A percentile compares a stretch with the other conserved stretches of the same genome.
These are phyloP conservation scores for Aureobasidium sp. DNA, from an alignment of 2,329 filamentous ascomycete genomes.

Conservation along the genomic window DNA sequence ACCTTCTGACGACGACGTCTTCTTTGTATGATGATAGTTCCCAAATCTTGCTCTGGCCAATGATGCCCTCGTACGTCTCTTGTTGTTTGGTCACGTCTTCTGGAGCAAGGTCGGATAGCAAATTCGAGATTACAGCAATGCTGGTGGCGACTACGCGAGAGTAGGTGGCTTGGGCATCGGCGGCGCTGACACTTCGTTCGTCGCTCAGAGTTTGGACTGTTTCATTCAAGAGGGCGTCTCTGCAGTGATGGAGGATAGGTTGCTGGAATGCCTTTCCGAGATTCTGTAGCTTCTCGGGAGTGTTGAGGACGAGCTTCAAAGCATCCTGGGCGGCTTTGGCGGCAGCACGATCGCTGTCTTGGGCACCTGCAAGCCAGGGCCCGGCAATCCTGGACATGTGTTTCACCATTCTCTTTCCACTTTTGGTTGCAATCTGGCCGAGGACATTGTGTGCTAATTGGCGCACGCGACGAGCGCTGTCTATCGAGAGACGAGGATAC, in stretches of 20 bases:
- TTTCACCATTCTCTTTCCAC: conserved; percentile 76
- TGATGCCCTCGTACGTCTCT: conserved; percentile 57
- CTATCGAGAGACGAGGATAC: conserved; percentile 85
- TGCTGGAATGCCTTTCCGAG: conserved; percentile 78
- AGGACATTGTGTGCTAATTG: conserved; percentile 77
- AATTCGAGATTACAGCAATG: conserved; percentile 47
- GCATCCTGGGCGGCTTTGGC: conserved; percentile 71
- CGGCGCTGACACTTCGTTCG: conserved; percentile 71
- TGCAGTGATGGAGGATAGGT: conserved; percentile 75
- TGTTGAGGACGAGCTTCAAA: conserved; percentile 66
- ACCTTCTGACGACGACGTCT: conserved; percentile 47
- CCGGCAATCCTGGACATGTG: conserved; percentile 71
- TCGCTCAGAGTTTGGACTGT: conserved; percentile 79
- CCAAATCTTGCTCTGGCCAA: conserved; percentile 58
- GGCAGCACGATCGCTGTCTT: conserved; percentile 75
- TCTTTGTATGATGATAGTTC: conserved; percentile 51
- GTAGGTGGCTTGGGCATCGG: conserved; percentile 84
- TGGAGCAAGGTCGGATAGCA: conserved; percentile 39
- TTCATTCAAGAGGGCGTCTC: conserved; percentile 69
- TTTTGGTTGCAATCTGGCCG: conserved; percentile 50
- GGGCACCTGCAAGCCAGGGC: conserved; percentile 84
- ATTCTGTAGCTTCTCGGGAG: conserved; percentile 66
- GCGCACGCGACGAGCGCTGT: conserved; percentile 78
- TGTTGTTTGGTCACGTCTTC: conserved; percentile 55
- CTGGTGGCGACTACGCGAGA: conserved; percentile 64